Conservation (phyloP, 208 protist genomes). For the Trypanosoma avium region DNA sequence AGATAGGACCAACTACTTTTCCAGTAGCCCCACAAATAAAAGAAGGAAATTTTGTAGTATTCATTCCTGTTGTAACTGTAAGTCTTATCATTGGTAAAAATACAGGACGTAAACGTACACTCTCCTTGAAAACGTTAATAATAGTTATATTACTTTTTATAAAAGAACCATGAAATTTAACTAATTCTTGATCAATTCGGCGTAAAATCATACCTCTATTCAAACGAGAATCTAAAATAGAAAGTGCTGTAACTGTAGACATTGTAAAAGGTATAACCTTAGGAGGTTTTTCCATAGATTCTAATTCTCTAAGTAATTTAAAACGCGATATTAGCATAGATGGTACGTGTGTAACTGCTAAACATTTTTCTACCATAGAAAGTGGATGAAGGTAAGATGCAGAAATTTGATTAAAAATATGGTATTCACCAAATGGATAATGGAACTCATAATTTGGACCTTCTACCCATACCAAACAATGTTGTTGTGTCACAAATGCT, state of each 20-base stretch:
- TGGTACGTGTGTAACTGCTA: slow-evolving; percentile 77
- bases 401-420: slow-evolving; percentile 80
- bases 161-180: slow-evolving; percentile 87
- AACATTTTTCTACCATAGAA: slow-evolving; percentile 60
- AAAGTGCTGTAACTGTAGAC: slow-evolving; percentile 84
- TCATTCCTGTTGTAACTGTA: slow-evolving; percentile 60
- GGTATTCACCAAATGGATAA: slow-evolving; percentile 86
- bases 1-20: slow-evolving; percentile 73
- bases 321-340: slow-evolving; percentile 90
- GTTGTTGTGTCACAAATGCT: slow-evolving; percentile 69
- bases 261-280: slow-evolving; percentile 84
- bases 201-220: slow-evolving; percentile 55
- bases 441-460: slow-evolving; percentile 83
- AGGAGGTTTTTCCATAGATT: slow-evolving; percentile 55
- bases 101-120: slow-evolving; percentile 64
- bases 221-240: slow-evolving; percentile 71
- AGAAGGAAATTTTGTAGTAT: slow-evolving; percentile 42
- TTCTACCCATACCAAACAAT: slow-evolving; percentile 82
- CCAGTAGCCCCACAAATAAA: slow-evolving; percentile 90
- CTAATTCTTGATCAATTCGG: slow-evolving; percentile 76
- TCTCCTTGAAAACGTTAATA: slow-evolving; percentile 62
- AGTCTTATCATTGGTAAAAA: slow-evolving; percentile 84
- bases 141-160: slow-evolving; percentile 75
- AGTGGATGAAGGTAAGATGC: slow-evolving; percentile 83
- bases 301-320: slow-evolving; percentile 77